Percentiles rank a stretch among this genome's conserved stretches.
phyloP scores from a whole-genome alignment of 495 filamentous ascomycete species.

The Filosporella fistucella region DNA sequence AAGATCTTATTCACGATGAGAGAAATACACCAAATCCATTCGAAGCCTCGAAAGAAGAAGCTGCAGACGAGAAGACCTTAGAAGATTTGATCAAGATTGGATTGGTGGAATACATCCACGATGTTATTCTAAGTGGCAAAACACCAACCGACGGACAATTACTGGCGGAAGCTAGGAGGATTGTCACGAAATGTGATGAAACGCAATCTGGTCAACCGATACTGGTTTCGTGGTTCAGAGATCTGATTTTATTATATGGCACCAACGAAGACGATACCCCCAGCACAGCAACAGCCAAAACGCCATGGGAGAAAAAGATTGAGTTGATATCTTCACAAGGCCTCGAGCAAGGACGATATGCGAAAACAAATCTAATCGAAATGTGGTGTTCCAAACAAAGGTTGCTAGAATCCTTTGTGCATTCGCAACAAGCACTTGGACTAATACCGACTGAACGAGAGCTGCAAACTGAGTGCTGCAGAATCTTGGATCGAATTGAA shows the following conservation, averaged over 20 bases:
- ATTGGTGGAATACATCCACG: constrained; percentile 35
- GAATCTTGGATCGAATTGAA: constrained; percentile 44
- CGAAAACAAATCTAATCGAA: no score
- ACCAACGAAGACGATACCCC: neutral
- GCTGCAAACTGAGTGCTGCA: constrained; percentile 45
- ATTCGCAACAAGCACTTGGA: constrained; percentile 41
- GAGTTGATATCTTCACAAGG: constrained; percentile 1
- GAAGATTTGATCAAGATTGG: constrained; percentile 50
- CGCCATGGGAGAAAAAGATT: constrained; percentile 9
- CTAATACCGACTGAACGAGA: constrained; percentile 49
- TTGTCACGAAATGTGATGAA: constrained; percentile 16
- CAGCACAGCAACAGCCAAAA: neutral
- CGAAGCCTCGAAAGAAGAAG: constrained; percentile 31
- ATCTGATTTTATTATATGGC: constrained; percentile 42
- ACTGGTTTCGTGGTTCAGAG: constrained; percentile 46
- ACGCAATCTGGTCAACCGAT: neutral
- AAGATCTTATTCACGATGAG: constrained; percentile 53
- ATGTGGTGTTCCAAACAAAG: constrained; percentile 38
- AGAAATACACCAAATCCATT: constrained; percentile 43
- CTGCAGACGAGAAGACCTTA: constrained; percentile 34
- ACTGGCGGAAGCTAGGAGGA: constrained; percentile 15
- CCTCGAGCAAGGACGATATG: neutral
- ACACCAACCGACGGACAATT: constrained; percentile 19
- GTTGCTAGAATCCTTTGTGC: constrained; percentile 44
- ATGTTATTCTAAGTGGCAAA: constrained; percentile 5